Evolutionary conservation across 2,329 filamentous ascomycete genomes (phyloP).

Genomic region (Sporothrix brasiliensis): DNA sequence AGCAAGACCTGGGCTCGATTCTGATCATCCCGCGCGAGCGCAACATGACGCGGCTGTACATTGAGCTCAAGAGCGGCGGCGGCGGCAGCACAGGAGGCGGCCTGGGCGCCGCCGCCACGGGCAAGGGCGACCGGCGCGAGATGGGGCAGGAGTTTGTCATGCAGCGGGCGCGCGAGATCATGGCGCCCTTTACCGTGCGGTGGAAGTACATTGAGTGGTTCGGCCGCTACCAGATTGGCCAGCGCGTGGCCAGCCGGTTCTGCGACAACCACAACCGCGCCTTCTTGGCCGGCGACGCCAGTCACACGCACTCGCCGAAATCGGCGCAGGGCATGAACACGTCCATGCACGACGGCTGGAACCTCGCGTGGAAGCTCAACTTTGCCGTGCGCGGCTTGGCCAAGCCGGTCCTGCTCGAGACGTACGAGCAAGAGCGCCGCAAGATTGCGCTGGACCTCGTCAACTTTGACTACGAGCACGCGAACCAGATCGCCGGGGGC

Average conservation of each 20-base stretch:
- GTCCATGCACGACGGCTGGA: constrained; percentile 64
- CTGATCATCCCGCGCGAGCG: constrained; percentile 74
- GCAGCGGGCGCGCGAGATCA: constrained; percentile 60
- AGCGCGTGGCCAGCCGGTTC: constrained; percentile 71
- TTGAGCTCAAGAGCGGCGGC: constrained; percentile 54
- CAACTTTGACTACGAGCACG: constrained; percentile 56
- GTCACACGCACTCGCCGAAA: constrained; percentile 68
- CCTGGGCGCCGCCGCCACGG: neutral
- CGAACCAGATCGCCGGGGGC: constrained; percentile 55
- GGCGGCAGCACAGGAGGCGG: constrained; percentile 23
- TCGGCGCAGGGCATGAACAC: constrained; percentile 67
- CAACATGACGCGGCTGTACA: constrained; percentile 69
- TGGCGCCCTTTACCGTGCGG: constrained; percentile 59
- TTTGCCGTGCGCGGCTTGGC: constrained; percentile 59
- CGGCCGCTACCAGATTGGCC: constrained; percentile 70
- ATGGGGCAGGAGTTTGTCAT: constrained; percentile 66
- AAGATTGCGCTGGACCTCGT: constrained; percentile 63
- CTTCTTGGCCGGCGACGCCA: constrained; percentile 66
- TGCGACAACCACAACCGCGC: constrained; percentile 62
- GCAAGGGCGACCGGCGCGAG: constrained; percentile 41
- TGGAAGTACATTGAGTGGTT: constrained; percentile 70
- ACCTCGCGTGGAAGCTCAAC: constrained; percentile 64
- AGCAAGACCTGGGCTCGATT: constrained; percentile 67
- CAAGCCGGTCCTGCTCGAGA: constrained; percentile 58
- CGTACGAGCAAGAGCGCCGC: constrained; percentile 65